Evolutionary conservation across 1,284 basidiomycete genomes (phyloP), one percentile per base, ranked within the genome.

Genomic region (Apiotrichum domesticum): DNA sequence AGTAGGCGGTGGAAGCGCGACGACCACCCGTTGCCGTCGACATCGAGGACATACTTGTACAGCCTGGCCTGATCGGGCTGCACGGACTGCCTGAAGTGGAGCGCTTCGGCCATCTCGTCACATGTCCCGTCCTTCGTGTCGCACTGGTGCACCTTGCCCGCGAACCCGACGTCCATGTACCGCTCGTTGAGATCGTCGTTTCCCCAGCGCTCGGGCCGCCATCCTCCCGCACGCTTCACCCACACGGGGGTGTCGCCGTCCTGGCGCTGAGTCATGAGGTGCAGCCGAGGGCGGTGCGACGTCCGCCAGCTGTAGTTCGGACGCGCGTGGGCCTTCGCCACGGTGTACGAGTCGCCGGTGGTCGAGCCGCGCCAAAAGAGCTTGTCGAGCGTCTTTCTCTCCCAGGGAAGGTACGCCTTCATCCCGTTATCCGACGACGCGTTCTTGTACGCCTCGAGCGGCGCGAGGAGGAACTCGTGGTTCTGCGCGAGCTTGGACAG

Each of bases 331-430:
- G 14, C 3, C 55, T 50, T 43, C 10, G 44, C 29, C 52, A 65
- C 63, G 9, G 61, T 63, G 56, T 74, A 76, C 33, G 54, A 63
- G 57, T 77, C 77, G 15, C 79, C 79, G 0, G 78, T 79, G 1
- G 70, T 68, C 7, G 66, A 67, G 0, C 79, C 79, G 34, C 78
- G 62, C 79, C 79, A 80, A 53, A 78, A 77, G 21, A 80, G 51
- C 62, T 77, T 77, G 50, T 62, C 52, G 43, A 70, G 61, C 4
- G 65, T 67, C 65, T 78, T 77, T 6, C 70, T 63, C 37, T 61
- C 62, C 75, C 77, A 78, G 1, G 61, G 61, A 3, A 54, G 45
- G 2, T 58, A 32, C 15, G 32, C 13, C 9, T 35, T n/a, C 14
- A 32, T 29, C 0, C 40, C 53, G 4, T 49, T 10, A 5, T 52